Evolutionary conservation across 495 filamentous ascomycete species (phyloP).

Genomic region (Xeromyces bisporus): DNA sequence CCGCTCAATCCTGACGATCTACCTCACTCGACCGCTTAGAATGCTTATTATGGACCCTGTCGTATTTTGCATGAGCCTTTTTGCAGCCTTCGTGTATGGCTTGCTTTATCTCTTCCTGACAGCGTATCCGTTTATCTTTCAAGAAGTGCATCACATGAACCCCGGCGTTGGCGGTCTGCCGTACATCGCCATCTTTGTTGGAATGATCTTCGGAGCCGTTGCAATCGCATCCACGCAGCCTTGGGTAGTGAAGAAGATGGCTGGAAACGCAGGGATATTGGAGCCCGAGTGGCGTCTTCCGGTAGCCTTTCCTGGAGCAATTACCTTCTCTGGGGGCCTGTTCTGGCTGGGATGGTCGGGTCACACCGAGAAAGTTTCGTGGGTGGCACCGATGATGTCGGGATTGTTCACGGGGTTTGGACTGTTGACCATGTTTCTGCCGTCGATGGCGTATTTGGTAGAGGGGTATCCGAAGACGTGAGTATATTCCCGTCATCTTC

Average conservation of each 20-base stretch:
- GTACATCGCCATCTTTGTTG: conserved; percentile 2
- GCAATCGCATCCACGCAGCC: conserved; percentile 5
- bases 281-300: conserved; percentile 66
- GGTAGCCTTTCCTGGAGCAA: conserved; percentile 50
- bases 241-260: conserved; percentile 4
- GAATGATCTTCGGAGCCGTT: conserved; percentile 3
- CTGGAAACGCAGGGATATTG: conserved; percentile 32
- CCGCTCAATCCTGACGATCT: conserved; percentile 17
- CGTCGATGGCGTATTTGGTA: conserved; percentile 61
- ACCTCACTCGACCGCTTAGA: conserved; percentile 21
- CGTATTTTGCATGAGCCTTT: conserved; percentile 40
- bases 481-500: conserved; percentile 6
- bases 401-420: conserved; percentile 38
- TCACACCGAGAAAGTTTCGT: conserved; percentile 46
- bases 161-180: conserved; percentile 2
- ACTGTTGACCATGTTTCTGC: conserved; percentile 58
- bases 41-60: conserved; percentile 31
- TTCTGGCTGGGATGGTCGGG: conserved; percentile 72
- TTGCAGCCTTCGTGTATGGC: conserved; percentile 32
- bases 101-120: conserved; percentile 55
- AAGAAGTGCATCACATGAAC: conserved; percentile 4
- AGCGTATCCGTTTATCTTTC: conserved; percentile 41
- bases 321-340: conserved; percentile 48
- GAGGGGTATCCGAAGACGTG: conserved; percentile 70
- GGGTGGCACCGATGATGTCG: conserved; percentile 60